Conservation (phyloP, 306 rosid genomes). For the Hippophae gyantsensis region DNA sequence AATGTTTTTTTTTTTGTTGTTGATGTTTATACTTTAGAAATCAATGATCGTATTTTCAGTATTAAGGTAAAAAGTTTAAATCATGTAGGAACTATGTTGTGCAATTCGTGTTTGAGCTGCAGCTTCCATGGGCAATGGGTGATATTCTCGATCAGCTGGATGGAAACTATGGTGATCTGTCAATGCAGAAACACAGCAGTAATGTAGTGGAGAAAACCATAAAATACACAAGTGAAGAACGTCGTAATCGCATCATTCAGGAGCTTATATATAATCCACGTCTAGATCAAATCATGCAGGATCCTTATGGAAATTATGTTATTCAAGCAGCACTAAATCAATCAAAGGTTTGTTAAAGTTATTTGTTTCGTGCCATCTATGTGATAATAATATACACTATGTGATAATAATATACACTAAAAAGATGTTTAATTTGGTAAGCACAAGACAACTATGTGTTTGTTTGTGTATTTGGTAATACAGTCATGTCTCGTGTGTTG, state of each 20-base stretch:
- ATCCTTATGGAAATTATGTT: conserved; percentile 47
- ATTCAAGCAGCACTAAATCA: conserved; percentile 37
- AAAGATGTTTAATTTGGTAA: no score
- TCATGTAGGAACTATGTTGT: conserved; percentile 55
- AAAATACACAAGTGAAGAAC: conserved; percentile 23
- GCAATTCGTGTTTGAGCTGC: conserved; percentile 38
- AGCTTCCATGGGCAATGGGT: conserved; percentile 32
- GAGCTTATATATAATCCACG: conserved; percentile 28
- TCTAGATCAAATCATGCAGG: conserved; percentile 46
- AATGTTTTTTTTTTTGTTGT: not conserved
- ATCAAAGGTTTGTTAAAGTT: conserved; percentile 29
- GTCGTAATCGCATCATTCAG: conserved; percentile 12
- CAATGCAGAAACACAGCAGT: conserved; percentile 50
- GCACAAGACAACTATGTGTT: no score
- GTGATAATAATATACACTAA: no score
- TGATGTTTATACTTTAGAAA: not conserved
- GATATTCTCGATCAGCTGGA: conserved; percentile 32
- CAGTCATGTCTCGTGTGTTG: not conserved
- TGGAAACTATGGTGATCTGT: conserved; percentile 37
- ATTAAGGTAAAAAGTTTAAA: conserved; percentile 7
- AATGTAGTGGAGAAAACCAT: conserved; percentile 50
- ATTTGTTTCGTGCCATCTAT: not conserved
- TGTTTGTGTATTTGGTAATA: not conserved
- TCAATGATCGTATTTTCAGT: not conserved
- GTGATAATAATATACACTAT: not conserved